Base-by-base conservation (phyloP, 345 rosid species). In the Sisymbrium altissimum region DNA sequence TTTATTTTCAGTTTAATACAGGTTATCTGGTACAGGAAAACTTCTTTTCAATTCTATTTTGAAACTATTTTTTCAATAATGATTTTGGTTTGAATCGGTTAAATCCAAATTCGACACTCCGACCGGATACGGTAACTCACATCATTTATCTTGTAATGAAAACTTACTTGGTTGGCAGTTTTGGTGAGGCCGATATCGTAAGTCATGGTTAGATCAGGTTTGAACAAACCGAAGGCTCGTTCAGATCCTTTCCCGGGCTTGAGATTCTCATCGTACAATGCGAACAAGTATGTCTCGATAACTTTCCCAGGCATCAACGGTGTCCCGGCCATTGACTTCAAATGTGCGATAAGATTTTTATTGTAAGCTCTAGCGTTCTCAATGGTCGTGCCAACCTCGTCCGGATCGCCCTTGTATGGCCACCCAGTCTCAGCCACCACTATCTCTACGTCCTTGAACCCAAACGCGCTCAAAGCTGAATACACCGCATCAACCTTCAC, bases 391-490 rank as follows among this genome's bases (percentile, higher is more conserved):
- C 89, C 97, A 0, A 81, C 89, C 80, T 95, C 96, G 11, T 83
- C 58, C 48, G 41, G 68, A 70, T 92, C 99, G 44, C 99, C 99
- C 61, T 84, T 87, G 80, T 90, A 95, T 3, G 99, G 94, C 99
- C 99, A 95, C 1, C 99, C 99, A 4, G 97, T 95, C 83, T 95
- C 98, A 6, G 97, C 97, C 7, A 95, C 97, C 72, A 86, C 75
- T 25, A 95, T 95, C 73, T 95, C 97, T 41, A 95, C 93, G 66
- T 83, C 70, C 69, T 86, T 86, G 63, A 82, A 92, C 6, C 92
- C 97, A 80, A 88, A 64, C 0, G 88, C 45, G 32, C 76, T 77
- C 62, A 92, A 68, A 1, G 99, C 99, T 62, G 97, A 86, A 44
- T 70, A 79, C 57, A 90, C 87, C 2, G 94, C 96, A 84, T 95